Conservation (phyloP, 345 rosid species). For the Citrus sp. region DNA sequence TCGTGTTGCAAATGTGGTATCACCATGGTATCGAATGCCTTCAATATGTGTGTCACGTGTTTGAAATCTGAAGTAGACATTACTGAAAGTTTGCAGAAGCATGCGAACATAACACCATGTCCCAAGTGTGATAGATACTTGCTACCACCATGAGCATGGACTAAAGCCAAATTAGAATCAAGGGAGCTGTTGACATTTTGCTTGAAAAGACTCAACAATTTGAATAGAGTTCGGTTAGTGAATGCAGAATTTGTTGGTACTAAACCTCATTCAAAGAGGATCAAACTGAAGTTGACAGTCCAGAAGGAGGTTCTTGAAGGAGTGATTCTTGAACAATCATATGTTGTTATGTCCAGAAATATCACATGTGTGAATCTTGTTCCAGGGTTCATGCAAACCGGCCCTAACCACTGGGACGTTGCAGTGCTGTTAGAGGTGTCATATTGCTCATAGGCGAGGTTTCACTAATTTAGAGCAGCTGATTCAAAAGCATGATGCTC, state of each 20-base stretch:
- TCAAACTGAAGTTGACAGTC: constrained; percentile 6
- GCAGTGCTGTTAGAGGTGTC: background rate
- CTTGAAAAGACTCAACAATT: constrained; percentile 4
- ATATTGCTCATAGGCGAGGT: background rate
- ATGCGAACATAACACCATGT: too few relatives aligned
- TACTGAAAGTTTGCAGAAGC: too few relatives aligned
- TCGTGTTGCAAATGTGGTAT: too few relatives aligned
- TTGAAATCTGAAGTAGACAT: too few relatives aligned
- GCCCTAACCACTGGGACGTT: background rate
- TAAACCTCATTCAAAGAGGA: background rate
- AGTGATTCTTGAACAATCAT: constrained; percentile 22
- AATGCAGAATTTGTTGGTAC: background rate
- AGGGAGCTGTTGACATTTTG: background rate
- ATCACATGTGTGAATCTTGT: constrained; percentile 24
- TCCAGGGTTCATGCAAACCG: constrained; percentile 1
- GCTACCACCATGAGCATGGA: background rate
- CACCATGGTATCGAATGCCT: too few relatives aligned
- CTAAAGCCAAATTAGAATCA: background rate
- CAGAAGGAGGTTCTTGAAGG: constrained; percentile 30
- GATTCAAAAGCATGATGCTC: background rate
- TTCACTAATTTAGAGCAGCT: constrained; percentile 1
- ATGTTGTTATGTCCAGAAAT: constrained; percentile 12
- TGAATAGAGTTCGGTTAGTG: background rate
- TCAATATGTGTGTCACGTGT: too few relatives aligned
- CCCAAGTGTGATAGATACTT: too few relatives aligned